Base-by-base conservation (phyloP, 495 filamentous ascomycete species). In the Arthonia radiata region DNA sequence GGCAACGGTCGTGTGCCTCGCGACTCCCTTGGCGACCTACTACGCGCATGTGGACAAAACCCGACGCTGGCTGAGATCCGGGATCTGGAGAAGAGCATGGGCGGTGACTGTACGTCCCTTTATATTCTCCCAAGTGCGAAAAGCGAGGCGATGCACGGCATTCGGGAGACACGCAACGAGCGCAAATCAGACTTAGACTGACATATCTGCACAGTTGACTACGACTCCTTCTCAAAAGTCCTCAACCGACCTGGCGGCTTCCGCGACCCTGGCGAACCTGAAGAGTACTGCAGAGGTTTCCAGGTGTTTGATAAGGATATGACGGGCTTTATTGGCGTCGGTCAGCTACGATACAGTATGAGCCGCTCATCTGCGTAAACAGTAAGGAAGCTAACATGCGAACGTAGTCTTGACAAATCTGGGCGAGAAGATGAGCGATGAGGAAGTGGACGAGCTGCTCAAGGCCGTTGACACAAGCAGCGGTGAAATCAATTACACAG, bases 221-320 rank as follows among this genome's bases (percentile, higher is more conserved):
- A 92, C 48, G 89, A 97, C 36, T 71, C 82, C 35, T 97, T 97
- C 59, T 59, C 71, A 37, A 83, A 82, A 44, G 64, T 93, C 39
- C 75, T 97, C 33, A 94, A 94, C 59, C 75, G 86, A 21, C 89
- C 86, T 5, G 83, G 82, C 44, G 86, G 86, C 29, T 97, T 94
- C 70, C 81, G 86, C 39, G 83, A 94, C 27, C 89, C 89, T 4
- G 82, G 80, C 38, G 82, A 93, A 48, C 83, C 83, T 6, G 82
- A 94, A 37, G 83, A 94, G 52, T 97, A 94, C 48, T 90, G 81
- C 50, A 71, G 81, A 24, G 86, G 83, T 25, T 97, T 97, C 54
- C 86, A 94, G 53, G 86, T 94, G 31, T 97, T 97, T 42, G 86
- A 97, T 53, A 97, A 97, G 57, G 86, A 97, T 49, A 71, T 83